Evolutionary conservation across 2,329 filamentous ascomycete species (phyloP), one percentile per base, ranked within the genome.

Genomic region (Fusarium liriodendri): DNA sequence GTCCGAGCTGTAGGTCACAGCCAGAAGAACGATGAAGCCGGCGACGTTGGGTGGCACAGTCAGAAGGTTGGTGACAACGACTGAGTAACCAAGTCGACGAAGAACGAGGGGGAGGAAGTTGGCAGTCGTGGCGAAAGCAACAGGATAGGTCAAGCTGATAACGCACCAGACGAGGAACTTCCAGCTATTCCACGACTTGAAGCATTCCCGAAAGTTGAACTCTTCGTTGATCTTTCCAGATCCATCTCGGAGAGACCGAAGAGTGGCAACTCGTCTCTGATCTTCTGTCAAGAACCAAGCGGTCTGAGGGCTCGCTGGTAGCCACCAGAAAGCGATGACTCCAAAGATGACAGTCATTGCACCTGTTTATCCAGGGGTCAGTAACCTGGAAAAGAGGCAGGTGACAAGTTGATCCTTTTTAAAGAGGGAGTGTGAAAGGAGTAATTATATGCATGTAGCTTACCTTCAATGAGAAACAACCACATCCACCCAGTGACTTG

Each of bases 71-170:
- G 86, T 87, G 47, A 85, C 84, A 35, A 88, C 78, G 0, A 82
- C 81, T 6, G 77, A 81, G 67, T 83, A 87, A 0, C 85, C 85
- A 1, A 88, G 78, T 0, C 85, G 81, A 62, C 82, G 76, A 9
- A 88, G 82, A 57, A 87, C 86, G 50, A 86, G 79, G 0, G 86
- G 86, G 16, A 88, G 83, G 76, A 88, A 88, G 65, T 86, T 73
- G 38, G 71, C 68, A 11, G 62, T 64, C 6, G 71, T 73, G 11
- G 83, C 78, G 72, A 87, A 87, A 0, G 85, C 85, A 2, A 87
- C 85, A 0, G 85, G 84, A 64, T 87, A 87, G 0, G 85, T 87
- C 72, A 87, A 84, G 5, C 81, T 79, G 63, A 87, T 85, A 38
- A 87, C 73, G 65, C 82, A 84, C 84, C 84, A 87, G 0, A 84